These are phyloP conservation scores for Eimeria falciformis DNA, from an alignment of 169 alveolate genomes.

Conservation along the genomic window DNA sequence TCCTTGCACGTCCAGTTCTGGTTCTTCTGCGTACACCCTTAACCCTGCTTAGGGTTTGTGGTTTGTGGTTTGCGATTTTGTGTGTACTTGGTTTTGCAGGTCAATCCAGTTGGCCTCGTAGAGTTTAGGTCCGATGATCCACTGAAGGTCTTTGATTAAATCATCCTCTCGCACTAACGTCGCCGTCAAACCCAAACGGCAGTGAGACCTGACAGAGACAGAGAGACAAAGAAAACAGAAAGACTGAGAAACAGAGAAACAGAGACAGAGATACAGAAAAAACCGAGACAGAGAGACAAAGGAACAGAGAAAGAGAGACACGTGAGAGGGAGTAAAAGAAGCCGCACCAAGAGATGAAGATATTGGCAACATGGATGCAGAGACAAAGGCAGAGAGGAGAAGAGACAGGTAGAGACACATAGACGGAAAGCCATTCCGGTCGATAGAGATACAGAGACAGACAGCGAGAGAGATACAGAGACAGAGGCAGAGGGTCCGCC, in stretches of 20 bases:
- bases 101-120: conserved; percentile 99
- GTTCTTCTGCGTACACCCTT: no score
- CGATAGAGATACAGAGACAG: no score
- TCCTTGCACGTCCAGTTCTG: no score
- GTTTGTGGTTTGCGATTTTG: neutral
- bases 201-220: conserved; percentile 69
- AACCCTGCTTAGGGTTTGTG: neutral
- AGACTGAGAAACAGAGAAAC: neutral
- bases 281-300: neutral
- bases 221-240: neutral
- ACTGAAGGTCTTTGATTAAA: conserved; percentile 96
- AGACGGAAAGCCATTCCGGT: no score
- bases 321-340: no score
- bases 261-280: neutral
- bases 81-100: conserved; percentile 88
- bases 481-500: neutral
- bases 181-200: conserved; percentile 97
- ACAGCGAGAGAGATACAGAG: conserved; percentile 1
- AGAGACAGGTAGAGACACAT: neutral
- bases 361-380: no score
- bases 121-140: conserved; percentile 99
- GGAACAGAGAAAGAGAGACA: neutral
- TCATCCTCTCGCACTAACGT: conserved; percentile 99
- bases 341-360: no score
- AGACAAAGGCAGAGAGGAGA: no score